Base-by-base conservation (phyloP, 257 asterid species). In the Solanum etuberosum region DNA sequence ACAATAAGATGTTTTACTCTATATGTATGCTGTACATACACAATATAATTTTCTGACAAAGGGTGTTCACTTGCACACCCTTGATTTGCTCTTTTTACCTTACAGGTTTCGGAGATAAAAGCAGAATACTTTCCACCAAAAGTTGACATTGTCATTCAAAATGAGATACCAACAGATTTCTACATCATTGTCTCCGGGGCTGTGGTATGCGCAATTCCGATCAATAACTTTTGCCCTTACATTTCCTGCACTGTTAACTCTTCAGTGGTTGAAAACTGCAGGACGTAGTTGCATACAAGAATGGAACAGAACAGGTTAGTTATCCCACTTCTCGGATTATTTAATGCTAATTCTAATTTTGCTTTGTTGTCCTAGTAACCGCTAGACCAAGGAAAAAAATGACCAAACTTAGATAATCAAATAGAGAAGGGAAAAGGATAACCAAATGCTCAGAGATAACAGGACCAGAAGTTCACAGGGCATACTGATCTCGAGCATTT, bases 71-170 rank as follows among this genome's bases (percentile, higher is more conserved):
- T n/a, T n/a, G n/a, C n/a, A n/a, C n/a, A n/a, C n/a, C n/a, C n/a
- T n/a, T n/a, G n/a, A n/a, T n/a, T n/a, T n/a, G 16, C 63, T 83
- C 71, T 10, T 67, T 16, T 42, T 9, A 32, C 31, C 63, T 86
- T 73, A 42, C 93, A 96, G 99, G 98, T 96, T 83, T 93, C 99
- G 10, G 98, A 95, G 91, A 93, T 96, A 95, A 94, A 91, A 90
- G 99, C 98, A 83, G 98, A 96, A 90, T 96, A 93, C 87, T 94
- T 91, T 89, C 99, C 99, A 67, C 99, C 99, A 35, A 94, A 93
- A 92, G 96, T 94, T 85, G 99, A 96, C 86, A 94, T 97, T 6
- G 85, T 95, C 88, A 94, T 95, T 87, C 97, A 94, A 89, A 95
- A 94, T 32, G 99, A 97, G 90, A 94, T 95, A 90, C 91, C 98